A percentile compares a stretch with the other conserved stretches of the same genome.
Conservation (phyloP, 2,329 filamentous ascomycete genomes). For the Hypocreales sp. region DNA sequence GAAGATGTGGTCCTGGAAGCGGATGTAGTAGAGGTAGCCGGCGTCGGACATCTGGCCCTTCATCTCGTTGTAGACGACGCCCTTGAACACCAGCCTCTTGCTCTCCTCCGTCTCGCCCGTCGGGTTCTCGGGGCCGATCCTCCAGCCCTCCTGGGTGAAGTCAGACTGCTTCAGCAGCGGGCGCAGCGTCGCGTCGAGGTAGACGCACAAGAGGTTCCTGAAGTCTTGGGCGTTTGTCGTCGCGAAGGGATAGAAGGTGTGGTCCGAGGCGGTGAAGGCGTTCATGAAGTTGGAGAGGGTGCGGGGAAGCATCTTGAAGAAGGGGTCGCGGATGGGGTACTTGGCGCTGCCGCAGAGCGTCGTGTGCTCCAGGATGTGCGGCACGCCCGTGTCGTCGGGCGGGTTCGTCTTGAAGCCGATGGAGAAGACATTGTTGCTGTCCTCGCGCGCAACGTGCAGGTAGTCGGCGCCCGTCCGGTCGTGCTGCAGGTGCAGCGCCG, state of each 20-base stretch:
- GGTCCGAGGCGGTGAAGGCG: constrained; percentile 88
- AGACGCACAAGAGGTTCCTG: constrained; percentile 90
- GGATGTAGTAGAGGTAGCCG: constrained; percentile 88
- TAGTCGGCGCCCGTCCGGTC: constrained; percentile 95
- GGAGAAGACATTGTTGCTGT: constrained; percentile 98
- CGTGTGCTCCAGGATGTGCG: constrained; percentile 95
- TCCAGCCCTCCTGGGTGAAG: constrained; percentile 94
- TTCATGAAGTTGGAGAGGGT: constrained; percentile 99
- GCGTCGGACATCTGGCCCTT: constrained; percentile 98
- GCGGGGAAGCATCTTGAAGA: constrained; percentile 98
- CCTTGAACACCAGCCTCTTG: constrained; percentile 78
- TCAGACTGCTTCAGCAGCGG: constrained; percentile 82
- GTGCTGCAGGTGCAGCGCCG: constrained; percentile 78
- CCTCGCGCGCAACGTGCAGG: constrained; percentile 84
- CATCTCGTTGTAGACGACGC: constrained; percentile 99
- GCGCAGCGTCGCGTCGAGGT: constrained; percentile 84
- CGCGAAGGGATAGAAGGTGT: constrained; percentile 95
- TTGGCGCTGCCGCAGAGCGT: constrained; percentile 92
- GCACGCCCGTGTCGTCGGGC: constrained; percentile 87
- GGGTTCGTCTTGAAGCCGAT: constrained; percentile 99
- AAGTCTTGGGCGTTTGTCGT: constrained; percentile 94
- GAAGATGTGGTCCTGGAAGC: constrained; percentile 88
- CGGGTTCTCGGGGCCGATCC: constrained; percentile 83
- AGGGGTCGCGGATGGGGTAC: constrained; percentile 93
- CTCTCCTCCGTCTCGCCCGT: constrained; percentile 40